Percentiles rank a stretch among this genome's conserved stretches.
Evolutionary conservation across 228 moss, liverwort and hornwort genomes (phyloP).

Genomic region (Sphagnum magellanicum): DNA sequence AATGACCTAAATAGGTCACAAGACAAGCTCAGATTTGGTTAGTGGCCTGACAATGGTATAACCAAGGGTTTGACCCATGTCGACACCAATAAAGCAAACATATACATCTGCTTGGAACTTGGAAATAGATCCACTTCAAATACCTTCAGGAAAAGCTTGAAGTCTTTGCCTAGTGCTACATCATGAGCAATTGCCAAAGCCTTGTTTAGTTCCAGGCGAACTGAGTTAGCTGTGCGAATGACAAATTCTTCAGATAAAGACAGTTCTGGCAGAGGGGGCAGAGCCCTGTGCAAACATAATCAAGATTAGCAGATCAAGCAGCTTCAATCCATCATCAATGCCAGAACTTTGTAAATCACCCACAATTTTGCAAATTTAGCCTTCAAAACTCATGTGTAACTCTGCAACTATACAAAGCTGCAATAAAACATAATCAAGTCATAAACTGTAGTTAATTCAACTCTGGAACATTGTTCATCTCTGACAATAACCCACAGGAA

Average conservation of each 20-base stretch:
- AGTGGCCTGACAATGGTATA: too few species aligned
- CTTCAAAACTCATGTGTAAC: too few species aligned
- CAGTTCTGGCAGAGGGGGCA: conserved; percentile 73
- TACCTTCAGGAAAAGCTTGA: conserved; percentile 80
- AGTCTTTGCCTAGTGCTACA: conserved; percentile 83
- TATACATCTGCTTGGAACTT: not conserved
- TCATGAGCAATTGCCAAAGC: conserved; percentile 51
- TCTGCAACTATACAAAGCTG: too few species aligned
- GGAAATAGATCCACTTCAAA: not conserved
- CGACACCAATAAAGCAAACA: not conserved
- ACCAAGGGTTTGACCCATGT: conserved; percentile 1
- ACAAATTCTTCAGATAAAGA: conserved; percentile 71
- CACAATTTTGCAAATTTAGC: not conserved
- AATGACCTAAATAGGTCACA: conserved; percentile 14
- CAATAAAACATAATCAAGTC: conserved; percentile 71
- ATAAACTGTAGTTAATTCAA: conserved; percentile 69
- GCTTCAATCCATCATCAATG: conserved; percentile 53
- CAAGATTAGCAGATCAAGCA: too few species aligned
- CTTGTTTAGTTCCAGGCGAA: conserved; percentile 58
- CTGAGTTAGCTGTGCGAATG: conserved; percentile 23
- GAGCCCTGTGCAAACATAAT: conserved; percentile 24
- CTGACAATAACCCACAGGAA: not conserved
- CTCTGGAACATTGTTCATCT: conserved; percentile 74
- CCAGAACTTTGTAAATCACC: conserved; percentile 60
- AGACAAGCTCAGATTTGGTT: too few species aligned